A percentile compares a stretch with the other conserved stretches of the same genome.
These are phyloP conservation scores for Neurospora sp. DNA, from an alignment of 495 filamentous ascomycete species.

Conservation along the genomic window DNA sequence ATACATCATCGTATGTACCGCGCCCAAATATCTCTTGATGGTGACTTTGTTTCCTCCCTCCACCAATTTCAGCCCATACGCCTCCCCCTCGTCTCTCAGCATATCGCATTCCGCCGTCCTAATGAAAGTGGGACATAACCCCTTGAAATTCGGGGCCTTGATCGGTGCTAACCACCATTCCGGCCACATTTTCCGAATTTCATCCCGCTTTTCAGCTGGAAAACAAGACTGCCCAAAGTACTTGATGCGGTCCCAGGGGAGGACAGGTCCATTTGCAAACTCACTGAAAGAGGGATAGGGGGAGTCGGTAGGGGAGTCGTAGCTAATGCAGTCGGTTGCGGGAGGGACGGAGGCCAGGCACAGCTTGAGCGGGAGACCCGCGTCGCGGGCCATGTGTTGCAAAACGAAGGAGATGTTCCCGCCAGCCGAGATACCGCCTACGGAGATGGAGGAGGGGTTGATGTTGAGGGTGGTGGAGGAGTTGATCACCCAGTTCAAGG, in stretches of 20 bases:
- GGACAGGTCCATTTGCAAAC: constrained; percentile 33
- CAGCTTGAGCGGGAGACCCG: constrained; percentile 31
- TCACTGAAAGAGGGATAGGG: constrained; percentile 36
- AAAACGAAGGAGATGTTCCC: constrained; percentile 35
- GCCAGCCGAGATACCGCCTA: constrained; percentile 43
- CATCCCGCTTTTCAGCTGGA: constrained; percentile 11
- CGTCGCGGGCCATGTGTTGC: constrained; percentile 41
- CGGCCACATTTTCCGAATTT: constrained; percentile 18
- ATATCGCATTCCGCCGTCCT: constrained; percentile 41
- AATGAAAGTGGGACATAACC: constrained; percentile 36
- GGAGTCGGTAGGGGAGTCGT: constrained; percentile 31
- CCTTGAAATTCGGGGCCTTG: constrained; percentile 30
- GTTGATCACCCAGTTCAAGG: constrained; percentile 28
- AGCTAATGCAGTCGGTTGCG: constrained; percentile 27
- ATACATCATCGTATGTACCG: constrained; percentile 43
- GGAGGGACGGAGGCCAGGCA: constrained; percentile 34
- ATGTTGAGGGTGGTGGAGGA: constrained; percentile 30
- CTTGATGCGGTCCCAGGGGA: constrained; percentile 39
- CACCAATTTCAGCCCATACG: constrained; percentile 37
- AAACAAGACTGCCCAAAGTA: constrained; percentile 33
- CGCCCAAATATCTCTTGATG: constrained; percentile 35
- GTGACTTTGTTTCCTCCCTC: constrained; percentile 37
- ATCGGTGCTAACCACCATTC: constrained; percentile 32
- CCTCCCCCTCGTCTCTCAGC: constrained; percentile 43
- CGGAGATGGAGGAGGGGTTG: constrained; percentile 31